Percentiles rank a stretch among this genome's conserved stretches.
These are phyloP conservation scores for Petunia hybrid DNA, from an alignment of 305 asterid species.

Conservation along the genomic window DNA sequence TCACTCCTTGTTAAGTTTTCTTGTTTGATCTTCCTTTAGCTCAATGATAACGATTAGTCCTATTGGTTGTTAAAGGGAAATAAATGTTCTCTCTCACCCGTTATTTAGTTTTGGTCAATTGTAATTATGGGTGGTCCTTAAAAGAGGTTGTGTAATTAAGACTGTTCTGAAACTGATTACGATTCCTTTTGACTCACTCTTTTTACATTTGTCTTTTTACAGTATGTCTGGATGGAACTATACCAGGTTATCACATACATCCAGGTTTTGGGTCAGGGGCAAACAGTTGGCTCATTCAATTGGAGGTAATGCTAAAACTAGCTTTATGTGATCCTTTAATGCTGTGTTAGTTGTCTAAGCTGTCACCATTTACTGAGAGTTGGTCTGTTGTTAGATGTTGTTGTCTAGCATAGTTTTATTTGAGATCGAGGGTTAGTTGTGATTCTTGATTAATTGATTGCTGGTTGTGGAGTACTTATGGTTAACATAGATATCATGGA, in stretches of 20 bases:
- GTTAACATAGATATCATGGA: background rate
- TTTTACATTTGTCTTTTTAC: constrained; percentile 38
- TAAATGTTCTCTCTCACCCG: background rate
- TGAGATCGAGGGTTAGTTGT: background rate
- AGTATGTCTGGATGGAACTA: constrained; percentile 97
- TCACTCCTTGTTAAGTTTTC: background rate
- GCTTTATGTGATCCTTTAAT: too few species aligned
- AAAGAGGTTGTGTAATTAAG: background rate
- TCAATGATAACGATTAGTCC: background rate
- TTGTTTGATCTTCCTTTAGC: background rate
- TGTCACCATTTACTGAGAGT: constrained; percentile 23
- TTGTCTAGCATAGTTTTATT: background rate
- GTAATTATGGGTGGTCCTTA: background rate
- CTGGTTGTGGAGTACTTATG: background rate
- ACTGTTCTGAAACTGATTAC: background rate
- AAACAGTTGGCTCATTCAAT: constrained; percentile 91
- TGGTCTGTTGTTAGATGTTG: background rate
- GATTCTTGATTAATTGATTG: constrained; percentile 9
- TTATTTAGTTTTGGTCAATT: background rate
- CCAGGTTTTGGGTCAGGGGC: constrained; percentile 82
- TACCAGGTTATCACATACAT: constrained; percentile 94
- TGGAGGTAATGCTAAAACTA: constrained; percentile 88
- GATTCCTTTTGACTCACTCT: constrained; percentile 28
- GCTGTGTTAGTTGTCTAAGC: constrained; percentile 1
- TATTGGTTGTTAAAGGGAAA: background rate